Percentiles rank a stretch among this genome's conserved stretches.
phyloP scores from a whole-genome alignment of 1,284 basidiomycete species.

The Termitomyces sp. region DNA sequence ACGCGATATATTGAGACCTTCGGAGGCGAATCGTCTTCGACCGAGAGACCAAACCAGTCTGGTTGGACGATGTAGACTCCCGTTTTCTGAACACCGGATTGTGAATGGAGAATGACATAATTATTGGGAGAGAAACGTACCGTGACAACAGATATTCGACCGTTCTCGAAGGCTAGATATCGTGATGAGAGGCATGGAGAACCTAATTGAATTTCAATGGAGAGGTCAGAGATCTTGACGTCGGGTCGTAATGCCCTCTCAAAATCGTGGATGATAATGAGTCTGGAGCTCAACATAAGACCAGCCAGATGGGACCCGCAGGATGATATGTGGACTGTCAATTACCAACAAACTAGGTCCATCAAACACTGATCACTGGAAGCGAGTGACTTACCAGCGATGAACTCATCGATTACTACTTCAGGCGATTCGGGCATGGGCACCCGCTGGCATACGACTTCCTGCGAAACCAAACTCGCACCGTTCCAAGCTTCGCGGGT shows the following conservation, averaged over 20 bases:
- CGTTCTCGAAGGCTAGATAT: conserved; percentile 52
- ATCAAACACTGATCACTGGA: conserved; percentile 9
- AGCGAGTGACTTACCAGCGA: conserved; percentile 24
- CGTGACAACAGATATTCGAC: conserved; percentile 44
- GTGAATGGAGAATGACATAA: background rate
- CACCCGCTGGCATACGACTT: conserved; percentile 2
- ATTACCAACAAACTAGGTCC: background rate
- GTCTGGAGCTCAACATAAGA: conserved; percentile 36
- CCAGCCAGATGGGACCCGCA: conserved; percentile 51
- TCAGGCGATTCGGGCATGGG: background rate
- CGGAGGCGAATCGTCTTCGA: conserved; percentile 16
- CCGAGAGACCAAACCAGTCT: conserved; percentile 21
- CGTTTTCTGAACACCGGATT: conserved; percentile 29
- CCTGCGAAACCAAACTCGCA: conserved; percentile 9
- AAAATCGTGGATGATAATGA: conserved; percentile 53
- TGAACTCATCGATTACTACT: conserved; percentile 22
- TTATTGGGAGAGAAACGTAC: conserved; percentile 27
- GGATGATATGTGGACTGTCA: conserved; percentile 53
- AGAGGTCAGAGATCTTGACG: conserved; percentile 29
- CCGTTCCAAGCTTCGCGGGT: conserved; percentile 1
- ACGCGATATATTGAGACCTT: conserved; percentile 29
- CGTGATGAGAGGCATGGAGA: conserved; percentile 27
- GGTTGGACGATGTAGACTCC: conserved; percentile 42
- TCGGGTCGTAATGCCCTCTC: conserved; percentile 32
- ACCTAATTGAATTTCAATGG: conserved; percentile 40